A percentile compares a stretch with the other conserved stretches of the same genome.
Conservation (phyloP, 345 rosid species). For the Zanthoxylum bungeanum region DNA sequence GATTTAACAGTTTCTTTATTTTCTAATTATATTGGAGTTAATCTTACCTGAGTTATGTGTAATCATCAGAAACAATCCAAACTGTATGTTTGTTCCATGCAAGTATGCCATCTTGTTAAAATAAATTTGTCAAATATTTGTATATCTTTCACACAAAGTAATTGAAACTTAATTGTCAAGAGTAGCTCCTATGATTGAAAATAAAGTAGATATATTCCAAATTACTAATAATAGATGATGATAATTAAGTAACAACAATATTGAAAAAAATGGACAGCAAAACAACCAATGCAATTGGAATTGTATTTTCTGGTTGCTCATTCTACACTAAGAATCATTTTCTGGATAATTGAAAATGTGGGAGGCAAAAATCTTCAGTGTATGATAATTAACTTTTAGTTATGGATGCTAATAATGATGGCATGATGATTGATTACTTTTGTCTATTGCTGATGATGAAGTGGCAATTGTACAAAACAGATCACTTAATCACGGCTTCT, state of each 20-base stretch:
- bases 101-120: neutral
- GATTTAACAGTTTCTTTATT: no score
- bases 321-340: neutral
- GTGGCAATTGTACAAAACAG: neutral
- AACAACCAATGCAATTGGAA: neutral
- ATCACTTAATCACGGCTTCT: neutral
- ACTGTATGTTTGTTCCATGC: neutral
- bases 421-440: neutral
- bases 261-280: neutral
- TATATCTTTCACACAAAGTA: conserved; percentile 10
- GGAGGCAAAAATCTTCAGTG: no score
- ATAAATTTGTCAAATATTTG: neutral
- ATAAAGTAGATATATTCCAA: neutral
- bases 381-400: neutral
- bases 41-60: neutral
- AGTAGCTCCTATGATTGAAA: neutral
- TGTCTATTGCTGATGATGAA: no score
- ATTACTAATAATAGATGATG: neutral
- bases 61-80: neutral
- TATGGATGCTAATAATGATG: neutral
- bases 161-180: neutral
- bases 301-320: no score
- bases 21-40: no score
- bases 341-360: neutral
- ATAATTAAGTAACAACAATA: neutral